Conservation (phyloP, 257 asterid genomes). For the Solanum infundibuliforme region DNA sequence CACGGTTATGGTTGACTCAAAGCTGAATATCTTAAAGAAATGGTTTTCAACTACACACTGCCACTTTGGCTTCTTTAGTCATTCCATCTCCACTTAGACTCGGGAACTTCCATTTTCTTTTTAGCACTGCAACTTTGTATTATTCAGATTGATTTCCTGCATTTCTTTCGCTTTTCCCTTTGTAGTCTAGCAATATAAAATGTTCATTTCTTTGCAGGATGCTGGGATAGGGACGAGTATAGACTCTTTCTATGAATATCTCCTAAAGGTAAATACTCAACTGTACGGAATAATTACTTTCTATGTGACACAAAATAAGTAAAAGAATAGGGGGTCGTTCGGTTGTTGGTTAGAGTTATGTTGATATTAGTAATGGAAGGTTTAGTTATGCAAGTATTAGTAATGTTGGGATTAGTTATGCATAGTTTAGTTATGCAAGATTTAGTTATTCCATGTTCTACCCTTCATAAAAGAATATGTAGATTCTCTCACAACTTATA, state of each 20-base stretch:
- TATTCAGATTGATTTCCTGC: neutral
- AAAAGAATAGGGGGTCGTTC: neutral
- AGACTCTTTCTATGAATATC: constrained; percentile 96
- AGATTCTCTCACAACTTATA: neutral
- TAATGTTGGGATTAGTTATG: neutral
- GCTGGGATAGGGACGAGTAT: constrained; percentile 99
- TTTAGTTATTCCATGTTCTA: neutral
- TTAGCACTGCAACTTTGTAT: neutral
- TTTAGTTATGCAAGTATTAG: neutral
- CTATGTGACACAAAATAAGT: neutral
- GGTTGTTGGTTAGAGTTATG: neutral
- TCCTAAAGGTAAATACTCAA: constrained; percentile 62
- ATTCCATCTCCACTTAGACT: neutral
- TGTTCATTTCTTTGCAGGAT: constrained; percentile 54
- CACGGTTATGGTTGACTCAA: neutral
- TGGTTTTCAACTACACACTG: neutral
- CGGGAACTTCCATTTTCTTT: neutral
- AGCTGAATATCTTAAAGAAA: neutral
- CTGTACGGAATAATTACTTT: neutral
- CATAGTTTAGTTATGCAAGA: neutral
- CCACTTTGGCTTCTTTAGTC: neutral
- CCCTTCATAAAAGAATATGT: neutral
- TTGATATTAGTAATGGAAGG: neutral
- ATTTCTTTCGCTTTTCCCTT: neutral
- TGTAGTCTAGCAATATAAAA: constrained; percentile 6